A percentile compares a stretch with the other conserved stretches of the same genome.
phyloP scores from a whole-genome alignment of 164 flowering plant genomes.

The Brasenia schreberi region DNA sequence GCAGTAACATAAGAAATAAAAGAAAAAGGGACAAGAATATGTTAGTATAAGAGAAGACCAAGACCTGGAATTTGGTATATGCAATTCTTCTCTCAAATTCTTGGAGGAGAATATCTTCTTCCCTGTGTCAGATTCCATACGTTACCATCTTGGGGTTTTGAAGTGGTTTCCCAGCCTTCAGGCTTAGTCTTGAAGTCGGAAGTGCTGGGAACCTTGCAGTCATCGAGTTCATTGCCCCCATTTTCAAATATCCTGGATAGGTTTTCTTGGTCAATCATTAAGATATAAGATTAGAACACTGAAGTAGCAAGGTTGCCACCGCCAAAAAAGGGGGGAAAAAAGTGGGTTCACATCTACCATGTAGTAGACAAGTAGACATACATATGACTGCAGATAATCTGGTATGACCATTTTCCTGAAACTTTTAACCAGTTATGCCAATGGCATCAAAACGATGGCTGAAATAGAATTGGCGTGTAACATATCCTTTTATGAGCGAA shows the following conservation, averaged over 20 bases:
- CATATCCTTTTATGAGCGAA: no score
- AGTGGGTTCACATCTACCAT: no score
- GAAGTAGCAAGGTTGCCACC: no score
- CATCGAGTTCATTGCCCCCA: constrained; percentile 29
- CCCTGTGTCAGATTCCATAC: constrained; percentile 95
- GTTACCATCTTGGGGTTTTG: constrained; percentile 71
- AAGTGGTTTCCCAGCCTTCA: constrained; percentile 95
- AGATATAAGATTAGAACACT: no score
- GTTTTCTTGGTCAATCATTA: no score
- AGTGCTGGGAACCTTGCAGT: constrained; percentile 30
- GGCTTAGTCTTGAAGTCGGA: constrained; percentile 83
- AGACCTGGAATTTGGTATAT: constrained; percentile 86
- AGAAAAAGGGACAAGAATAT: not conserved
- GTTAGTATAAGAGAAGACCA: not conserved
- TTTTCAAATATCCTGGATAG: constrained; percentile 69
- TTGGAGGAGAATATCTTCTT: constrained; percentile 91
- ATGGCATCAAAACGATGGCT: no score
- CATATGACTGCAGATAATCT: no score
- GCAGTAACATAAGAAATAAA: not conserved
- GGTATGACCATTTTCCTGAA: no score
- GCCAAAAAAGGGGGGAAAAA: no score
- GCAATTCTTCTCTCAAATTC: constrained; percentile 95
- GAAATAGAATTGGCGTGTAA: no score
- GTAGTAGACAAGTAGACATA: no score
- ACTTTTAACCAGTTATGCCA: no score